Conservation (phyloP, 2,329 filamentous ascomycete genomes). For the Acephala macrosclerotiorum region DNA sequence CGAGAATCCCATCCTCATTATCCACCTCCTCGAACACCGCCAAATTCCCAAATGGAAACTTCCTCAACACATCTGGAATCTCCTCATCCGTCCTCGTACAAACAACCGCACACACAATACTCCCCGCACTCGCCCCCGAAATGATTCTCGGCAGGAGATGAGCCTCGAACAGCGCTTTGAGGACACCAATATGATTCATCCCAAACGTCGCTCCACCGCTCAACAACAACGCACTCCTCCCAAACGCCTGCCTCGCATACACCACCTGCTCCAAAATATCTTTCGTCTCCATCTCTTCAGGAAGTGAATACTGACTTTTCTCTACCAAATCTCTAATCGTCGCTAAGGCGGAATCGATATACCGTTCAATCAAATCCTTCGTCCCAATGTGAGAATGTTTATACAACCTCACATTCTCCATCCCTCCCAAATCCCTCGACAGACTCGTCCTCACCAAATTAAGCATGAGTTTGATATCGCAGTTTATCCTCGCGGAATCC, state of each 20-base stretch:
- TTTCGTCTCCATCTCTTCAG: slow-evolving; percentile 60
- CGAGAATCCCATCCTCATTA: slow-evolving; percentile 68
- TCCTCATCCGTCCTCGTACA: slow-evolving; percentile 70
- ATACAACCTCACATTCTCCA: slow-evolving; percentile 85
- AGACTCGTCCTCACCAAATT: slow-evolving; percentile 82
- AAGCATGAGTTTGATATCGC: slow-evolving; percentile 80
- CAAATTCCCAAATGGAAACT: slow-evolving; percentile 68
- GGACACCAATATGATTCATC: slow-evolving; percentile 75
- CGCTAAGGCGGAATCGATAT: slow-evolving; percentile 79
- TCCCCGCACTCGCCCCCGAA: slow-evolving; percentile 73
- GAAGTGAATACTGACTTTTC: slow-evolving; percentile 55
- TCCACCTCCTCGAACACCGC: slow-evolving; percentile 67
- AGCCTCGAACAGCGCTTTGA: slow-evolving; percentile 70
- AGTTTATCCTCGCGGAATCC: slow-evolving; percentile 74
- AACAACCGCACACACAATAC: slow-evolving; percentile 71
- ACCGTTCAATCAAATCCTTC: slow-evolving; percentile 85
- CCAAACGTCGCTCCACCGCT: slow-evolving; percentile 76
- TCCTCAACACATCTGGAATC: slow-evolving; percentile 62
- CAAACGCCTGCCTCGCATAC: slow-evolving; percentile 67
- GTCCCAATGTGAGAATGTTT: slow-evolving; percentile 86
- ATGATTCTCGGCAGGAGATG: slow-evolving; percentile 71
- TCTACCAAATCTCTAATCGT: slow-evolving; percentile 78
- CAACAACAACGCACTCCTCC: slow-evolving; percentile 69
- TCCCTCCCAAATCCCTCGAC: slow-evolving; percentile 82
- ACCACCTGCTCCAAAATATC: slow-evolving; percentile 67